phyloP scores from a whole-genome alignment of 352 stramenopile genomes.

The Pythium plurisporium region DNA sequence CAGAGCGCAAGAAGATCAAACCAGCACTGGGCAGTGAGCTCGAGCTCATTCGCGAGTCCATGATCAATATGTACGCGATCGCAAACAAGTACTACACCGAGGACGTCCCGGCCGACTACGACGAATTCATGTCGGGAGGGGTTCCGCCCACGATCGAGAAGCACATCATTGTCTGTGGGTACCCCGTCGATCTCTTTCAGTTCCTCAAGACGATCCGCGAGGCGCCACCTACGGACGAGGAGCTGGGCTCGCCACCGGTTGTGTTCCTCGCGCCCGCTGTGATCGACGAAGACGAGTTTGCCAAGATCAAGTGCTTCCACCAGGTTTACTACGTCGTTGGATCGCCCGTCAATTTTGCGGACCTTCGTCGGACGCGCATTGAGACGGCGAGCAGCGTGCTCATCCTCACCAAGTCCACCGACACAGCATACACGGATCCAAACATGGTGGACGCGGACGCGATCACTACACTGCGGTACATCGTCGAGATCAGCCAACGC shows the following conservation, averaged over 20 bases:
- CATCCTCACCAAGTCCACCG: slow-evolving; percentile 50
- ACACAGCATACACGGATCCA: slow-evolving; percentile 54
- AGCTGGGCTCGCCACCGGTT: slow-evolving; percentile 35
- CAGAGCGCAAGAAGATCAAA: slow-evolving; percentile 48
- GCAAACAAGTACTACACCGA: slow-evolving; percentile 25
- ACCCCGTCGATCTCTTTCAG: slow-evolving; percentile 55
- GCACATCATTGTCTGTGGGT: slow-evolving; percentile 72
- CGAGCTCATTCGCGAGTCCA: slow-evolving; percentile 48
- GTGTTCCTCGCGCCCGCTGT: slow-evolving; percentile 51
- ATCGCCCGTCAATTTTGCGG: slow-evolving; percentile 68
- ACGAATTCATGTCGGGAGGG: slow-evolving; percentile 40
- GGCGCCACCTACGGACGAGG: slow-evolving; percentile 35
- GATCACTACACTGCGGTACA: slow-evolving; percentile 78
- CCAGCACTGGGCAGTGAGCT: slow-evolving; percentile 56
- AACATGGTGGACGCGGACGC: slow-evolving; percentile 83
- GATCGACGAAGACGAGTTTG: slow-evolving; percentile 57
- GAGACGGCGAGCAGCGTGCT: slow-evolving; percentile 50
- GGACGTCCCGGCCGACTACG: slow-evolving; percentile 34
- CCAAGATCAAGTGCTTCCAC: slow-evolving; percentile 41
- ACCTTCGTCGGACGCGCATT: slow-evolving; percentile 68
- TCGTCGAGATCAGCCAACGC: slow-evolving; percentile 73
- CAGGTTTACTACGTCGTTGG: slow-evolving; percentile 66
- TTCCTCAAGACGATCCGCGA: slow-evolving; percentile 74
- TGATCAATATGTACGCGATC: slow-evolving; percentile 50
- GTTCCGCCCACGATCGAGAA: slow-evolving; percentile 35